phyloP scores from a whole-genome alignment of 2,329 filamentous ascomycete species.

The Sclerotinia minor region DNA sequence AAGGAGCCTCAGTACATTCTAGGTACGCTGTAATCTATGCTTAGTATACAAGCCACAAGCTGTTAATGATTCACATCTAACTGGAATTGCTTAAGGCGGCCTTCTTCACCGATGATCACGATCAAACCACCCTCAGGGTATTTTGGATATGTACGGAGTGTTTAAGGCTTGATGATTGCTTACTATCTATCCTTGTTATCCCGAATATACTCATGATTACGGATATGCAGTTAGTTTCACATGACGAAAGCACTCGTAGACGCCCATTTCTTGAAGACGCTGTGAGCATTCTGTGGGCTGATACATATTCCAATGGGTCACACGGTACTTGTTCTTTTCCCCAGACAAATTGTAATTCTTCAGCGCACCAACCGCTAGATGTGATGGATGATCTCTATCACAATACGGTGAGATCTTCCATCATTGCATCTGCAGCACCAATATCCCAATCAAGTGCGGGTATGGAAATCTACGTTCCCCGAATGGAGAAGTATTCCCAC shows the following conservation, averaged over 20 bases:
- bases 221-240: slow-evolving; percentile 5
- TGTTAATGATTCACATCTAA: slow-evolving; percentile 17
- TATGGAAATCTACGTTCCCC: slow-evolving; percentile 11
- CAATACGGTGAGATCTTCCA: slow-evolving; percentile 9
- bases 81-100: slow-evolving; percentile 23
- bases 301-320: slow-evolving; percentile 15
- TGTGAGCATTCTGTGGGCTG: slow-evolving; percentile 11
- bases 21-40: slow-evolving; percentile 4
- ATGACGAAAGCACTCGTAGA: neutral
- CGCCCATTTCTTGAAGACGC: slow-evolving; percentile 6
- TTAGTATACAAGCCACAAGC: slow-evolving; percentile 7
- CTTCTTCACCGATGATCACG: slow-evolving; percentile 7
- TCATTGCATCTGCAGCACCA: slow-evolving; percentile 9
- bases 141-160: neutral
- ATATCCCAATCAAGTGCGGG: slow-evolving; percentile 1
- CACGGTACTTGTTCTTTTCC: neutral
- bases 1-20: slow-evolving; percentile 16
- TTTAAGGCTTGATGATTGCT: slow-evolving; percentile 6
- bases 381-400: slow-evolving; percentile 14
- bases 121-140: slow-evolving; percentile 6
- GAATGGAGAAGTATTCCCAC: slow-evolving; percentile 4
- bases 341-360: slow-evolving; percentile 13
- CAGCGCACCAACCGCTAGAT: slow-evolving; percentile 4
- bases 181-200: slow-evolving; percentile 8
- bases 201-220: neutral